Evolutionary conservation across 768 basidiomycete species (phyloP), one percentile per base, ranked within the genome.

Genomic region (Podaxis mareebaensis): DNA sequence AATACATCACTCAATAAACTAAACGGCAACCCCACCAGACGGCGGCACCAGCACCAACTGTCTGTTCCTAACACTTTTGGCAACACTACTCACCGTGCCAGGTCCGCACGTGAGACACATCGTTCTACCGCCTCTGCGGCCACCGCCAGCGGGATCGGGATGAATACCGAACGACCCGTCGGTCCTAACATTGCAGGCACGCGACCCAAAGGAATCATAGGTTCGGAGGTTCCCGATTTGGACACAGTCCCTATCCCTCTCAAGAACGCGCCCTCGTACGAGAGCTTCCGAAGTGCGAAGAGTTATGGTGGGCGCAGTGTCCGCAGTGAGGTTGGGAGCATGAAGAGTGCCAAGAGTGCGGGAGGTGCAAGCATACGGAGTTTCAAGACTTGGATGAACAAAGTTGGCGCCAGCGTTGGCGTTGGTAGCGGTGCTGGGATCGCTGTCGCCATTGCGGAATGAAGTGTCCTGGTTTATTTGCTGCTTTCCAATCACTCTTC

Each of bases 201-300:
- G 24, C 28, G 61, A 53, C 61, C 61, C 2, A 63, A 57, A 57
- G 61, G 61, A 40, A 54, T 63, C 12, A n/a, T 57, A 20, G 54
- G 46, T 20, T 39, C 54, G 30, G 61, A 57, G 10, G 54, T 63
- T 8, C 53, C 24, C 15, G 39, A 48, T 28, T 22, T 63, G 12
- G 26, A 51, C 24, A 6, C 55, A 17, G 10, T 44, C 5, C 61
- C 60, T 40, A 42, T 42, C 11, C 61, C 54, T 10, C 54, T 63
- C 54, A 66, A 57, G 26, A 71, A 69, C 24, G 75, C 75, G 12
- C 77, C 81, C 5, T 82, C 82, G 2, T 71, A 78, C 57, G 83
- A 85, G 69, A 82, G 80, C 67, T 79, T 82, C 67, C 76, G 78
- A 36, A 83, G 76, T 62, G 71, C 72, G 17, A 73, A 71, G 65